Evolutionary conservation across 768 basidiomycete species (phyloP).

Genomic region (Gyrodon lividus): DNA sequence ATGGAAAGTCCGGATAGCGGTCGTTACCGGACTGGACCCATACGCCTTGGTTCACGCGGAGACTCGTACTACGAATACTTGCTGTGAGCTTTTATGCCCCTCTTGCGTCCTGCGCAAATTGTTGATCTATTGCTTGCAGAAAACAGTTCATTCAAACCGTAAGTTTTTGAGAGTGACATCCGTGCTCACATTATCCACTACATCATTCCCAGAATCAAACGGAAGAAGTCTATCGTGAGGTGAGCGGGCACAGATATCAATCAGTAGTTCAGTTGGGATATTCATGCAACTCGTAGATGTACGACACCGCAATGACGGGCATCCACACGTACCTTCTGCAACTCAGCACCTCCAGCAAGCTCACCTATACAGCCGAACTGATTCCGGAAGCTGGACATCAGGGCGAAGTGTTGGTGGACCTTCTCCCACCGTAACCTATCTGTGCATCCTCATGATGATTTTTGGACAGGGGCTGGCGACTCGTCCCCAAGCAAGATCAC

Average conservation of each 20-base stretch:
- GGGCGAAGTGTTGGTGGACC: constrained; percentile 35
- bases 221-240: constrained; percentile 75
- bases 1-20: constrained; percentile 46
- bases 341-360: constrained; percentile 52
- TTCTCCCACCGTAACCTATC: background rate
- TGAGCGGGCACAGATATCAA: constrained; percentile 31
- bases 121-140: constrained; percentile 14
- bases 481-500: constrained; percentile 90
- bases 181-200: background rate
- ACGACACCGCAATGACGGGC: constrained; percentile 80
- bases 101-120: background rate
- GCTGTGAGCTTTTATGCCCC: constrained; percentile 45
- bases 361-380: constrained; percentile 84
- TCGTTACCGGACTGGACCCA: constrained; percentile 61
- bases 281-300: constrained; percentile 61
- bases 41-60: constrained; percentile 87
- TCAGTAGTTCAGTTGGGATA: background rate
- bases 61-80: constrained; percentile 95
- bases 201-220: constrained; percentile 53
- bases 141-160: constrained; percentile 35
- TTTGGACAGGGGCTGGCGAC: constrained; percentile 59
- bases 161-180: constrained; percentile 7
- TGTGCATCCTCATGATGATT: constrained; percentile 8
- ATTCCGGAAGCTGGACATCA: constrained; percentile 48
- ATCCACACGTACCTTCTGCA: constrained; percentile 75